Percentiles rank a stretch among this genome's conserved stretches.
Conservation (phyloP, 495 filamentous ascomycete species). For the Xylaria palmicola region DNA sequence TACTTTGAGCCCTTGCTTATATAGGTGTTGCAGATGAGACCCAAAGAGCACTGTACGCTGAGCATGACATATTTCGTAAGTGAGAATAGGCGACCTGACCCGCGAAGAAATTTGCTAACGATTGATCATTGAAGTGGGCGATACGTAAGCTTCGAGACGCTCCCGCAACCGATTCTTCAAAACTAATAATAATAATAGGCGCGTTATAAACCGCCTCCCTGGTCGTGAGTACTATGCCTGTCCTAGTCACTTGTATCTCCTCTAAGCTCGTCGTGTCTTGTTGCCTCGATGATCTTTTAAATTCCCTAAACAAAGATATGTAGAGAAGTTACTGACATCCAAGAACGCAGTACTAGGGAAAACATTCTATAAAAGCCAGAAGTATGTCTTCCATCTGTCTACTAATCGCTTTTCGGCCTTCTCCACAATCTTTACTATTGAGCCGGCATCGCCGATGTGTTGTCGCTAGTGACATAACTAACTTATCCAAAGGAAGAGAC, state of each 20-base stretch:
- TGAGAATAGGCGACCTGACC: neutral
- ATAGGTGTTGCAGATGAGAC: constrained; percentile 55
- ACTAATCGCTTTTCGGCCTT: constrained; percentile 82
- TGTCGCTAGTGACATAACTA: constrained; percentile 53
- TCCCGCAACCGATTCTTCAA: neutral
- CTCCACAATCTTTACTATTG: constrained; percentile 59
- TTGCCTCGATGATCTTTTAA: too few species aligned
- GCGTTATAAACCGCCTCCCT: constrained; percentile 19
- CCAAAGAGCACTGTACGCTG: constrained; percentile 74
- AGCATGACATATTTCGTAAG: constrained; percentile 51
- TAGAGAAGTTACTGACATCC: neutral
- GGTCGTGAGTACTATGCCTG: constrained; percentile 7
- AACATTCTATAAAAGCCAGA: constrained; percentile 19
- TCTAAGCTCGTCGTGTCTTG: too few species aligned
- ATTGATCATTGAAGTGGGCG: constrained; percentile 3
- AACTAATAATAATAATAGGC: constrained; percentile 3
- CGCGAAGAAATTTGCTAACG: neutral
- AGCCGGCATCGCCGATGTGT: neutral
- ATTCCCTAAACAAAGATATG: neutral
- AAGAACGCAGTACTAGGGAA: constrained; percentile 13
- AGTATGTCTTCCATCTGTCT: constrained; percentile 70
- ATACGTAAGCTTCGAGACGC: constrained; percentile 13
- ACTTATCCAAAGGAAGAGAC: constrained; percentile 73
- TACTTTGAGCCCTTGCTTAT: neutral
- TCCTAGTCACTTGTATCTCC: too few species aligned